Evolutionary conservation across 768 basidiomycete genomes (phyloP).

Genomic region (Serpula lacrymans): DNA sequence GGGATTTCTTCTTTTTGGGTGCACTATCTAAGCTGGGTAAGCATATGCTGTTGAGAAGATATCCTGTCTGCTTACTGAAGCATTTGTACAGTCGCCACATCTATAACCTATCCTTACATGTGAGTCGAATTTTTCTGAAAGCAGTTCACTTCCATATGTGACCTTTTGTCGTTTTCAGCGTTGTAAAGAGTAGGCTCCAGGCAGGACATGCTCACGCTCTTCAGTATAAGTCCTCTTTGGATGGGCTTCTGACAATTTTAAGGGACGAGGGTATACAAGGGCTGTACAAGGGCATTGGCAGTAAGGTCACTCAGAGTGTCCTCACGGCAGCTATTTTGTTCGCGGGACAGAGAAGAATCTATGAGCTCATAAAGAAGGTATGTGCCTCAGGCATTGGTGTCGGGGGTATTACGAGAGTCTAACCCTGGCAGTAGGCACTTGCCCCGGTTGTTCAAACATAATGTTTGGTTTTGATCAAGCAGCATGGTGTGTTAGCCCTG

Average conservation of each 20-base stretch:
- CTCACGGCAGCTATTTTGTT: conserved; percentile 94
- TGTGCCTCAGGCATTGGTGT: no score
- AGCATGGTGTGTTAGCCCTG: no score
- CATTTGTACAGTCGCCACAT: conserved; percentile 41
- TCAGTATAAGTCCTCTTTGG: conserved; percentile 70
- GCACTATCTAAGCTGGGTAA: conserved; percentile 86
- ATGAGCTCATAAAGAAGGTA: conserved; percentile 62
- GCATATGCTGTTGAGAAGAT: conserved; percentile 13
- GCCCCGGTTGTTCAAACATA: no score
- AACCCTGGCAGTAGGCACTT: no score
- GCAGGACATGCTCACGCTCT: conserved; percentile 66
- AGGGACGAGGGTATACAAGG: conserved; percentile 78
- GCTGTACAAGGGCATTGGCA: conserved; percentile 81
- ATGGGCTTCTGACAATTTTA: conserved; percentile 77
- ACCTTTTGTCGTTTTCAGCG: conserved; percentile 28
- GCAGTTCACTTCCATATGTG: neutral
- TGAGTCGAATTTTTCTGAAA: conserved; percentile 27
- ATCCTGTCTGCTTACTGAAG: neutral
- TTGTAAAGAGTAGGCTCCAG: conserved; percentile 78
- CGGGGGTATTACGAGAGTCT: no score
- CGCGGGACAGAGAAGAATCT: conserved; percentile 80
- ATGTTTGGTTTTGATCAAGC: no score
- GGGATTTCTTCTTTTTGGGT: conserved; percentile 94
- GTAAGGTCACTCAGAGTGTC: conserved; percentile 89
- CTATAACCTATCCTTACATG: conserved; percentile 74